Base-by-base conservation (phyloP, 257 asterid genomes). In the Lycium barbarum region DNA sequence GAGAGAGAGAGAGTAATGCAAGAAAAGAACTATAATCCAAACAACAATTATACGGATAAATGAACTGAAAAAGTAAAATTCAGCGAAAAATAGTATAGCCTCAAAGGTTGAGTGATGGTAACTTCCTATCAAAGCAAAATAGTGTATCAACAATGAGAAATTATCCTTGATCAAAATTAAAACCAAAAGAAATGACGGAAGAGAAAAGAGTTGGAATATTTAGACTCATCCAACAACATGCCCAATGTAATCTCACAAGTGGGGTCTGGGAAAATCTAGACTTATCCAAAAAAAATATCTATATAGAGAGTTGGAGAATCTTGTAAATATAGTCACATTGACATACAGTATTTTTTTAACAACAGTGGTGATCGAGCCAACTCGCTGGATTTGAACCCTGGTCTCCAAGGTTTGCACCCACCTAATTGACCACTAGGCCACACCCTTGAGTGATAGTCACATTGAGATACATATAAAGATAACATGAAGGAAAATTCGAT, bases 21-120 rank as follows among this genome's bases (percentile, higher is more conserved):
- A 49, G 38, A 45, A 45, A 43, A 72, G n/a, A 45, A 71, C 79
- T 18, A 47, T 51, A n/a, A 45, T 43, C n/a, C 18, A 72, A 72
- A 72, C 80, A 72, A 45, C 38, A n/a, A 45, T 45, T 73, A 73
- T 45, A 45, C 20, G 59, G 80, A 45, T 38, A 73, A 73, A 73
- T 38, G 35, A 73, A 73, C 59, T 36, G 43, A 36, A 20, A 26
- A 49, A 49, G 43, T 22, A 74, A 51, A 73, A 74, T 74, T 22
- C 61, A 47, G 81, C 22, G 62, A 22, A 12, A 70, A 20, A 49
- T 51, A 74, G 40, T 74, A 61, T 12, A 49, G 6, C 61, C 81
- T 49, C 45, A 22, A 74, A 74, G 8, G 40, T 74, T 22, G 43
- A 45, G 59, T 12, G 35, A 49, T 20, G 45, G n/a, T 47, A 72